phyloP scores from a whole-genome alignment of 352 stramenopile species.

The Phytophthora fragariaefolia region DNA sequence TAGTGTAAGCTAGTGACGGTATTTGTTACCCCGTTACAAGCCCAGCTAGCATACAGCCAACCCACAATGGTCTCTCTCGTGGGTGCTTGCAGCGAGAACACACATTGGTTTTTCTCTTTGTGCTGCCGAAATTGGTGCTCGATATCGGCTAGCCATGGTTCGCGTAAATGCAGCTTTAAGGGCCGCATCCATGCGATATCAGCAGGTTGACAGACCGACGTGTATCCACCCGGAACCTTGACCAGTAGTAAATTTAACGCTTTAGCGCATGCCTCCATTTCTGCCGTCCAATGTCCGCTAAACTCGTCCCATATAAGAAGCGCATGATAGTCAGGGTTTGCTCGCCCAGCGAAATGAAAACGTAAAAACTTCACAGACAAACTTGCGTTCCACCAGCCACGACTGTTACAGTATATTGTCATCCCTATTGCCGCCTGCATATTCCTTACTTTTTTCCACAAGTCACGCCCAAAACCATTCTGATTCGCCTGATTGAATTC shows the following conservation, averaged over 20 bases:
- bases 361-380: constrained; percentile 22
- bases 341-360: constrained; percentile 19
- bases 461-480: constrained; percentile 32
- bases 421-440: constrained; percentile 14
- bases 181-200: background rate
- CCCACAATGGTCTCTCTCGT: background rate
- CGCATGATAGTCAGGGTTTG: constrained; percentile 2
- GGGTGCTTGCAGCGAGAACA: background rate
- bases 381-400: constrained; percentile 18
- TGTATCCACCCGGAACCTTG: no score
- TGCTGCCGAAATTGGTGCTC: background rate
- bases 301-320: constrained; percentile 35
- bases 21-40: no score
- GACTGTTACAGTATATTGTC: constrained; percentile 21
- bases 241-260: no score
- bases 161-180: background rate
- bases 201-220: no score
- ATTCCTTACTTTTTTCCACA: constrained; percentile 24
- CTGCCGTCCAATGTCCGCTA: constrained; percentile 17
- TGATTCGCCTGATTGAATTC: constrained; percentile 8
- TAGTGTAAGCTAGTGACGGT: no score
- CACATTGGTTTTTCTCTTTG: background rate
- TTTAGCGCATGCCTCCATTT: background rate
- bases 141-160: background rate
- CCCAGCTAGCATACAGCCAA: background rate